phyloP scores from a whole-genome alignment of 768 basidiomycete species.

The Boletus sp. region DNA sequence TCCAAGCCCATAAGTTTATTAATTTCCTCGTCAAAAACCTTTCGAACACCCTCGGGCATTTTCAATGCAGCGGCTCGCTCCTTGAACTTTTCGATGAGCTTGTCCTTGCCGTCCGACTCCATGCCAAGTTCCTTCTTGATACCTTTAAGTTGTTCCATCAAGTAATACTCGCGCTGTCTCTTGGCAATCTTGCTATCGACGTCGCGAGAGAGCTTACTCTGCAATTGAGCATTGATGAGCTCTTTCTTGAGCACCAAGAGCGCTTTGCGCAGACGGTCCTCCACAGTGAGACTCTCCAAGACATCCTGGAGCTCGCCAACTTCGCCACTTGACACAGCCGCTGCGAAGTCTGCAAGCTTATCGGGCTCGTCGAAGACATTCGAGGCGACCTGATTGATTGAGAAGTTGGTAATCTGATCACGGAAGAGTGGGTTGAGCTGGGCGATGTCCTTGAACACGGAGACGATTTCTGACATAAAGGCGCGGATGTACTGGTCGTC shows the following conservation, averaged over 20 bases:
- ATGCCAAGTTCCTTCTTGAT: constrained; percentile 96
- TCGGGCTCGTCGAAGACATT: constrained; percentile 98
- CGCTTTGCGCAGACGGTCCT: constrained; percentile 86
- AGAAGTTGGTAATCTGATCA: constrained; percentile 96
- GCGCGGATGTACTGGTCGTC: constrained; percentile 95
- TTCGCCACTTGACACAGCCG: constrained; percentile 92
- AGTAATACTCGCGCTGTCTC: constrained; percentile 89
- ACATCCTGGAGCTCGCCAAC: constrained; percentile 91
- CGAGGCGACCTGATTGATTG: constrained; percentile 85
- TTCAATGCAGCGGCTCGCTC: constrained; percentile 76
- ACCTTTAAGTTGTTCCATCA: constrained; percentile 95
- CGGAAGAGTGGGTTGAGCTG: constrained; percentile 97
- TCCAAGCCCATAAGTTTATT: constrained; percentile 87
- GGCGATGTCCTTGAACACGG: constrained; percentile 97
- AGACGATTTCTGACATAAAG: constrained; percentile 94
- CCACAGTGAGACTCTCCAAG: constrained; percentile 79
- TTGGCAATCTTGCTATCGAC: constrained; percentile 95
- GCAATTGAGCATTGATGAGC: constrained; percentile 93
- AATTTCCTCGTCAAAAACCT: constrained; percentile 96
- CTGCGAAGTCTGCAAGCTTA: constrained; percentile 95
- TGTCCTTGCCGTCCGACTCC: constrained; percentile 94
- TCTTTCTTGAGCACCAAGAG: constrained; percentile 95
- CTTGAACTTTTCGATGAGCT: constrained; percentile 88
- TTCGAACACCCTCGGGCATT: constrained; percentile 87
- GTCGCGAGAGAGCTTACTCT: constrained; percentile 87